Percentiles rank a stretch among this genome's conserved stretches.
phyloP scores from a whole-genome alignment of 192 early-diverging fungal genomes.

The Rhizoclosmatium globosum region DNA sequence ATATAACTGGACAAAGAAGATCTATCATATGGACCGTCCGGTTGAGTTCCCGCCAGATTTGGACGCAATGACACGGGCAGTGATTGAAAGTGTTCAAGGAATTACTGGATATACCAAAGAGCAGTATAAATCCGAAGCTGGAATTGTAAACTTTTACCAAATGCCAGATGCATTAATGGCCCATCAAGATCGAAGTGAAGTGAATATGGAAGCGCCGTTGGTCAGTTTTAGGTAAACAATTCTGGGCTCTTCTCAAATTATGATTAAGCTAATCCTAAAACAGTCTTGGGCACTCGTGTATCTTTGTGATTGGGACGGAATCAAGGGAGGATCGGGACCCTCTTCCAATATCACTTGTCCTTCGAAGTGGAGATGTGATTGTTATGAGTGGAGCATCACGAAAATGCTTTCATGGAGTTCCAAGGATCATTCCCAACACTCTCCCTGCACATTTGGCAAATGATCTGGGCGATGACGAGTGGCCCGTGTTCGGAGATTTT shows the following conservation, averaged over 20 bases:
- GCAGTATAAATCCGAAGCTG: conserved; percentile 81
- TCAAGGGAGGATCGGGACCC: conserved; percentile 72
- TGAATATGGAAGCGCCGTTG: conserved; percentile 83
- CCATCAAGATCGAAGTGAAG: conserved; percentile 93
- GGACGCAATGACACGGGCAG: conserved; percentile 62
- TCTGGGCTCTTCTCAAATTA: conserved; percentile 58
- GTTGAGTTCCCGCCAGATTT: conserved; percentile 77
- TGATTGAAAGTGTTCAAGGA: conserved; percentile 70
- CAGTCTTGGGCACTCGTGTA: conserved; percentile 77
- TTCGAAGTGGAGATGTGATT: conserved; percentile 87
- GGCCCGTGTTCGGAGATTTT: conserved; percentile 63
- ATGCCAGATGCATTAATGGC: conserved; percentile 83
- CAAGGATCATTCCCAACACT: conserved; percentile 76
- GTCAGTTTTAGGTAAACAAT: conserved; percentile 61
- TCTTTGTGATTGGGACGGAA: conserved; percentile 83
- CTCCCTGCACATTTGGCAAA: conserved; percentile 69
- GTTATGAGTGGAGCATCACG: conserved; percentile 87
- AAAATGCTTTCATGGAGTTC: conserved; percentile 86
- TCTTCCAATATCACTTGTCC: conserved; percentile 63
- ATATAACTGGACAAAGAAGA: conserved; percentile 74
- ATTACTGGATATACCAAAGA: conserved; percentile 66
- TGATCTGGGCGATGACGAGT: conserved; percentile 47
- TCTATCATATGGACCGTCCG: conserved; percentile 75
- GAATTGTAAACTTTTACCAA: conserved; percentile 94
- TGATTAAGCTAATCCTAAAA: too few relatives aligned